phyloP scores from a whole-genome alignment of 2,329 filamentous ascomycete species.

The Botrytis cinerea region DNA sequence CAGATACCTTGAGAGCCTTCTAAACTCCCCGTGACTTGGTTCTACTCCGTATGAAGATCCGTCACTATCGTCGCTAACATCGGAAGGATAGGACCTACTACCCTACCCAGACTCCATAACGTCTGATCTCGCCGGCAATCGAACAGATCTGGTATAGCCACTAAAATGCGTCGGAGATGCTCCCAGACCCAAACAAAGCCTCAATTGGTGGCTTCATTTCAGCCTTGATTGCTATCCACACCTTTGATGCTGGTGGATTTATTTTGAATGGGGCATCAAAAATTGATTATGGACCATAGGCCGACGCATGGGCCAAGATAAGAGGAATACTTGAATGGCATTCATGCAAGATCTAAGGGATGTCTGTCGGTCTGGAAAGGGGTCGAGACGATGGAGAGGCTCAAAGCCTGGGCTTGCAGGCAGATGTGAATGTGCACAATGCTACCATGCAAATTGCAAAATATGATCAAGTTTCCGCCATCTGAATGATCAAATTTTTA shows the following conservation, averaged over 20 bases:
- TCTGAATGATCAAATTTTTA: not conserved
- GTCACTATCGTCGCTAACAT: not conserved
- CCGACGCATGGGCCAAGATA: constrained; percentile 8
- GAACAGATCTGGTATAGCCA: not conserved
- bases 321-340: not conserved
- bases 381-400: not conserved
- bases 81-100: not conserved
- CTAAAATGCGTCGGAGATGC: not conserved
- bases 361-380: not conserved
- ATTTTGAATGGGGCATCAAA: not conserved
- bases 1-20: not conserved
- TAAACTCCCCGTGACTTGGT: not conserved
- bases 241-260: not conserved
- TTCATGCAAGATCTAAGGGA: not conserved
- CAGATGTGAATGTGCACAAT: not conserved
- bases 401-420: not conserved
- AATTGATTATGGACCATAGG: not conserved
- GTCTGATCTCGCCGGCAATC: not conserved
- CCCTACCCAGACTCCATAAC: not conserved
- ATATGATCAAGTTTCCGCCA: not conserved
- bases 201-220: constrained; percentile 5
- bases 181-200: not conserved
- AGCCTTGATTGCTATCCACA: constrained; percentile 2
- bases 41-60: not conserved
- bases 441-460: not conserved